Evolutionary conservation across 768 basidiomycete genomes (phyloP).

Genomic region (Leccinellum rugosiceps): DNA sequence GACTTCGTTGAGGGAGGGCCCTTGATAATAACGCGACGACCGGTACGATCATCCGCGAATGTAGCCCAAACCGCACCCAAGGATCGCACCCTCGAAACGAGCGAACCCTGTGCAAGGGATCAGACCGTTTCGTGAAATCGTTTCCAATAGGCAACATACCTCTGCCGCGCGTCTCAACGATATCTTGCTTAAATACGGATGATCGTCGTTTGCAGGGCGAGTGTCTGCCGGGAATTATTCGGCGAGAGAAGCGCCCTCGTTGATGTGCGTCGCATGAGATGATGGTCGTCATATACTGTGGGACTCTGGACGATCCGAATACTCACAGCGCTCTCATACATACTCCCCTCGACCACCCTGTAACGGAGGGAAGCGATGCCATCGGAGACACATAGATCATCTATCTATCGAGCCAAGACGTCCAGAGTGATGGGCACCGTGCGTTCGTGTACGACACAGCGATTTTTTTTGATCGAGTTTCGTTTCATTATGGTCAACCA

Average conservation of each 20-base stretch:
- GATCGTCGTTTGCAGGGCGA: constrained; percentile 8
- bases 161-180: neutral
- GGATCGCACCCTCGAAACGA: neutral
- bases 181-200: neutral
- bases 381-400: neutral
- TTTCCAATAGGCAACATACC: neutral
- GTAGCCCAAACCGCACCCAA: neutral
- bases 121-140: neutral
- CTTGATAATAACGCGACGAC: neutral
- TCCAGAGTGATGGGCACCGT: neutral
- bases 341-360: neutral
- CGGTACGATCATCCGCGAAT: constrained; percentile 1
- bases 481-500: neutral
- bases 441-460: neutral
- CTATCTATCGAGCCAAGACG: neutral
- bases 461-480: constrained; percentile 2
- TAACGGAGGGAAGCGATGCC: constrained; percentile 3
- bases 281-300: constrained; percentile 1
- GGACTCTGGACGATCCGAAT: neutral
- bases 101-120: neutral
- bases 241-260: neutral
- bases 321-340: neutral
- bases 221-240: neutral
- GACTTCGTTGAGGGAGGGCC: neutral
- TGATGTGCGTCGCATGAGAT: neutral